Conservation (phyloP, 2,329 filamentous ascomycete genomes). For the Tolypocladium album region DNA sequence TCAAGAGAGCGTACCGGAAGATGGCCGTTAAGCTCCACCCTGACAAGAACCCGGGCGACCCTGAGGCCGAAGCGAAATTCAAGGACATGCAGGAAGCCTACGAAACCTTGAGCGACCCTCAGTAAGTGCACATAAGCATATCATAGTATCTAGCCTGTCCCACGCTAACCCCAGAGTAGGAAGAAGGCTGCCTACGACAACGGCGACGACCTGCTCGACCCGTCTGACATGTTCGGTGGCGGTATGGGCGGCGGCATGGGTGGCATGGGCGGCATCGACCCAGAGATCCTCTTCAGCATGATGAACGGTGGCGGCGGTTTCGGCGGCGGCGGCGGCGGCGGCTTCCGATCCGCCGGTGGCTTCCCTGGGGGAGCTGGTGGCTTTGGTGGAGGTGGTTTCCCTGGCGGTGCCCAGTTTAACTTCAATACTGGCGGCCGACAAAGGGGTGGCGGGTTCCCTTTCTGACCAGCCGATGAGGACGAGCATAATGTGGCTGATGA, state of each 20-base stretch:
- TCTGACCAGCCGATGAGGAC: conserved; percentile 35
- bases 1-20: conserved; percentile 96
- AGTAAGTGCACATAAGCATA: conserved; percentile 46
- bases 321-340: conserved; percentile 23
- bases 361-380: conserved; percentile 40
- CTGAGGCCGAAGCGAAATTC: conserved; percentile 78
- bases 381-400: conserved; percentile 27
- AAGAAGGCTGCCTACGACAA: conserved; percentile 88
- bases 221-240: conserved; percentile 72
- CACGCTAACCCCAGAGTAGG: conserved; percentile 35
- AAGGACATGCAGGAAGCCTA: conserved; percentile 98
- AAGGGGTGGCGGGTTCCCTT: conserved; percentile 29
- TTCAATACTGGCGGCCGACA: conserved; percentile 30
- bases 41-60: conserved; percentile 90
- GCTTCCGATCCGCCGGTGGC: conserved; percentile 40
- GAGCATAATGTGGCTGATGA: conserved; percentile 22
- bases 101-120: conserved; percentile 85
- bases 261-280: conserved; percentile 59
- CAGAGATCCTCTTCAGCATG: conserved; percentile 74
- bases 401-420: conserved; percentile 36
- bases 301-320: conserved; percentile 50
- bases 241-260: conserved; percentile 57
- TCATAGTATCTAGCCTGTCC: neutral
- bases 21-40: conserved; percentile 90
- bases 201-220: conserved; percentile 83